Conservation (phyloP, 2,329 filamentous ascomycete species). For the Colletotrichum cereale region DNA sequence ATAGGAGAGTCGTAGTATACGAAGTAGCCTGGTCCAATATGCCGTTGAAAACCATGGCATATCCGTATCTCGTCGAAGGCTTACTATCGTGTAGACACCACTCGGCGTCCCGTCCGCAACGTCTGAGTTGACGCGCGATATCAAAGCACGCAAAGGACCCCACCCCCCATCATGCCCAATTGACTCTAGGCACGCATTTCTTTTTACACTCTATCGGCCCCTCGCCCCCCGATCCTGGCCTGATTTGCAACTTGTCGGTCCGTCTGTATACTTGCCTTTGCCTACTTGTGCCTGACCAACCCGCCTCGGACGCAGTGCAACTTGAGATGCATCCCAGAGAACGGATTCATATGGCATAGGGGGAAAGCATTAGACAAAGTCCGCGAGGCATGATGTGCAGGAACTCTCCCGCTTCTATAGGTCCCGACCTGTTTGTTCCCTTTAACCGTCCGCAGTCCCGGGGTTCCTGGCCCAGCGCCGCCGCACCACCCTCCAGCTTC, state of each 20-base stretch:
- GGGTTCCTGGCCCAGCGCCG: constrained; percentile 7
- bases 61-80: not conserved
- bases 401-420: constrained; percentile 14
- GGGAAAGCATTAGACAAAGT: not conserved
- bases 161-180: constrained; percentile 4
- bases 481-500: not conserved
- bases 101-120: not conserved
- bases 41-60: not conserved
- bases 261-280: not conserved
- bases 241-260: not conserved
- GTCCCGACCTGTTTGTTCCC: not conserved
- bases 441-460: not conserved
- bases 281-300: not conserved
- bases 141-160: not conserved
- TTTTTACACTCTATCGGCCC: not conserved
- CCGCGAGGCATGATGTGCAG: constrained; percentile 27
- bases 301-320: not conserved
- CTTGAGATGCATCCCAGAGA: constrained; percentile 20
- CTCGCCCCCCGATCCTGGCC: not conserved
- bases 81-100: not conserved
- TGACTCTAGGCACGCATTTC: constrained; percentile 5
- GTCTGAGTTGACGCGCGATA: constrained; percentile 6
- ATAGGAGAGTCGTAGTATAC: not conserved
- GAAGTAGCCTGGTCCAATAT: not conserved
- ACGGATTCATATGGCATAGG: not conserved